Conservation (phyloP, 1,284 basidiomycete genomes). For the Ceratobasidium theobromae region DNA sequence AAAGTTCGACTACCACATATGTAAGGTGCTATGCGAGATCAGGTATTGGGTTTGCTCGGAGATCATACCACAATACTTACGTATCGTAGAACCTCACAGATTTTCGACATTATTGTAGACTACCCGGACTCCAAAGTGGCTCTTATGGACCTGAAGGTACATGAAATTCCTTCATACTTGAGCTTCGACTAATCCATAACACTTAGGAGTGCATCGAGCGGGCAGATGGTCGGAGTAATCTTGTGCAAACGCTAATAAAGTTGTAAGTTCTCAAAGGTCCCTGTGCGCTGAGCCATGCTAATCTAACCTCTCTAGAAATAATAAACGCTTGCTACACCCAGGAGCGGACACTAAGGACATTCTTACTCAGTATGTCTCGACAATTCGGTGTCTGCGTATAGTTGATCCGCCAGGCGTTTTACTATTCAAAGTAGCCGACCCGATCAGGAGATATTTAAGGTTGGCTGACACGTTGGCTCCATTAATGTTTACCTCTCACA, state of each 20-base stretch:
- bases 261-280: conserved; percentile 51
- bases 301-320: conserved; percentile 58
- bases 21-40: conserved; percentile 82
- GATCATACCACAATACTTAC: neutral
- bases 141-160: conserved; percentile 82
- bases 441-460: conserved; percentile 85
- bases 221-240: conserved; percentile 70
- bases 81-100: conserved; percentile 68
- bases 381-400: conserved; percentile 87
- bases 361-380: conserved; percentile 89
- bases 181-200: neutral
- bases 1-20: conserved; percentile 87
- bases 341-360: conserved; percentile 95
- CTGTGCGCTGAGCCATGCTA: conserved; percentile 1
- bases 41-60: conserved; percentile 51
- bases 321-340: conserved; percentile 88
- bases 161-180: conserved; percentile 34
- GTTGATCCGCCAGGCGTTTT: conserved; percentile 92
- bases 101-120: conserved; percentile 95
- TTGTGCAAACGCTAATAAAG: conserved; percentile 70
- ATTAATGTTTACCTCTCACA: conserved; percentile 1
- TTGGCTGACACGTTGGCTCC: conserved; percentile 40
- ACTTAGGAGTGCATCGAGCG: conserved; percentile 71
- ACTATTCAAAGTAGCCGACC: conserved; percentile 87
- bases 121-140: conserved; percentile 87